Conservation (phyloP, 1,284 basidiomycete genomes). For the Veloporphyrellus conicus region DNA sequence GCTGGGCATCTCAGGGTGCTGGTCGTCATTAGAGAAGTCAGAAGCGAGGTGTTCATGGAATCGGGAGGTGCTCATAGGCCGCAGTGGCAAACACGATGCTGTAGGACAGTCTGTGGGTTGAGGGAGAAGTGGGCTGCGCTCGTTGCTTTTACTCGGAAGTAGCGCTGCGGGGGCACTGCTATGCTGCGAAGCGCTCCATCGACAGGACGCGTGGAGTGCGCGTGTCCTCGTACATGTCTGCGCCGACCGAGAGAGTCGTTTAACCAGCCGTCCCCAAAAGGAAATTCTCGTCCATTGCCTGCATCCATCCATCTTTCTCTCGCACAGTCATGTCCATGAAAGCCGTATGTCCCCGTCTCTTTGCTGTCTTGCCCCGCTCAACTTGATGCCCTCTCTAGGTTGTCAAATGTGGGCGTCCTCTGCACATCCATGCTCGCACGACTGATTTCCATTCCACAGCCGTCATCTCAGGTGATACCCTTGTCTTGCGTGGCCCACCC, state of each 20-base stretch:
- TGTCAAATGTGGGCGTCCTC: conserved; percentile 57
- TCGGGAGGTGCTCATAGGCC: conserved; percentile 28
- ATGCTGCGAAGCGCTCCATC: too few relatives aligned
- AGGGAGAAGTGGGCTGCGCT: conserved; percentile 8
- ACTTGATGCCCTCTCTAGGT: conserved; percentile 40
- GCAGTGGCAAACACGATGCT: conserved; percentile 4
- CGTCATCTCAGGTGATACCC: conserved; percentile 84
- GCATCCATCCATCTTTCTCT: conserved; percentile 9
- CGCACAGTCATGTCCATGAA: conserved; percentile 55
- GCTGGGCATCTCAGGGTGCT: conserved; percentile 9
- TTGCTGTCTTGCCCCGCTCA: not conserved
- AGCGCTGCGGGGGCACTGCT: conserved; percentile 6
- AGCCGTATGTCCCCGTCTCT: conserved; percentile 47
- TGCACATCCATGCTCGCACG: not conserved
- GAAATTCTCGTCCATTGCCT: conserved; percentile 6
- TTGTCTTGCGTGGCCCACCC: conserved; percentile 73
- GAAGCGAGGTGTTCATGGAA: conserved; percentile 31
- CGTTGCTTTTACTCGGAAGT: conserved; percentile 2
- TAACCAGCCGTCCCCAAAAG: conserved; percentile 8
- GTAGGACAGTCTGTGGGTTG: not conserved
- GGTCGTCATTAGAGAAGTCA: conserved; percentile 13
- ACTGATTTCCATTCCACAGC: conserved; percentile 44
- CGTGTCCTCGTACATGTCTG: conserved; percentile 8
- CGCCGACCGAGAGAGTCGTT: too few relatives aligned
- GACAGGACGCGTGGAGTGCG: conserved; percentile 17